Conservation (phyloP, 371 early-diverging fungal genomes). For the Mucor plumbeus region DNA sequence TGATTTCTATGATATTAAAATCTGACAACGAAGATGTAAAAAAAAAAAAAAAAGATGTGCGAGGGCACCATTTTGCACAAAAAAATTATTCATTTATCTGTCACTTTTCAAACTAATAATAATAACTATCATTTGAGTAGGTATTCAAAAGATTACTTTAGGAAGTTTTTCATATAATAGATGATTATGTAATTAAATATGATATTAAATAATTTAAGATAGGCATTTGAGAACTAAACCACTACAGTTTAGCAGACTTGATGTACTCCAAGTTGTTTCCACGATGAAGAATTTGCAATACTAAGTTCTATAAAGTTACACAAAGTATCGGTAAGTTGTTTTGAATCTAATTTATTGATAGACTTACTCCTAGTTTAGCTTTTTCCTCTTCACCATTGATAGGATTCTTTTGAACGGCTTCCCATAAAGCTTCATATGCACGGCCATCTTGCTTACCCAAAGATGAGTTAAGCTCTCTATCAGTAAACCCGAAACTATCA, state of each 20-base stretch:
- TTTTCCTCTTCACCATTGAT: conserved; percentile 50
- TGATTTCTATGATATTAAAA: too few species aligned
- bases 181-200: too few species aligned
- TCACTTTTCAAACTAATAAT: too few species aligned
- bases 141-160: too few species aligned
- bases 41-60: too few species aligned
- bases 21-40: too few species aligned
- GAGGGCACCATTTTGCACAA: too few species aligned
- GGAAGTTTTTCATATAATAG: too few species aligned
- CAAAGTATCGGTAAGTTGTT: background rate
- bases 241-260: conserved; percentile 24
- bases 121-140: too few species aligned
- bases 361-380: conserved; percentile 24
- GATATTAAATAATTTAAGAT: too few species aligned
- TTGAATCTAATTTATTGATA: background rate
- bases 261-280: conserved; percentile 25
- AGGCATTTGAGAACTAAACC: too few species aligned
- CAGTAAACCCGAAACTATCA: conserved; percentile 73
- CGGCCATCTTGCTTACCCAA: conserved; percentile 70
- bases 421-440: conserved; percentile 72
- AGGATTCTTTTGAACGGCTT: conserved; percentile 67
- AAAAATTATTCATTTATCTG: too few species aligned
- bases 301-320: conserved; percentile 24
- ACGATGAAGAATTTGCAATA: conserved; percentile 31
- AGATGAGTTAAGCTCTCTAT: conserved; percentile 65